phyloP scores from a whole-genome alignment of 2,329 filamentous ascomycete species.

The Sporothrix phasma region DNA sequence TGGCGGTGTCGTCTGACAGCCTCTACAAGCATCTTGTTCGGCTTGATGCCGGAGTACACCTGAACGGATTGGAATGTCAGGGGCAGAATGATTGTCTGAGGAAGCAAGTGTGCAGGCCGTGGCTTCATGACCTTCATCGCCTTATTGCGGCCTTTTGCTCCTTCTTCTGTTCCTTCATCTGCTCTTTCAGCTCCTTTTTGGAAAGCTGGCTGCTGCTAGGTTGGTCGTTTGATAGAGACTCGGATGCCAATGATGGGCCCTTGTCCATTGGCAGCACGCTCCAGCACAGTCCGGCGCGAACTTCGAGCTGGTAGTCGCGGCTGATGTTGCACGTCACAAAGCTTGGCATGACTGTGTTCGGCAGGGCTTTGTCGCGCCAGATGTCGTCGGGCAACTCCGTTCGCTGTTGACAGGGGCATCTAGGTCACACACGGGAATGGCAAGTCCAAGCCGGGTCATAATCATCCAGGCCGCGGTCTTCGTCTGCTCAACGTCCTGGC shows the following conservation, averaged over 20 bases:
- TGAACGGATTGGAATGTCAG: slow-evolving; percentile 64
- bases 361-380: slow-evolving; percentile 64
- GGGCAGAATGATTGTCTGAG: slow-evolving; percentile 70
- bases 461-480: slow-evolving; percentile 71
- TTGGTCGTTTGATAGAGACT: not conserved
- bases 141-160: slow-evolving; percentile 22
- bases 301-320: slow-evolving; percentile 72
- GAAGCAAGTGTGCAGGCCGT: slow-evolving; percentile 25
- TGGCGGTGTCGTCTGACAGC: slow-evolving; percentile 34
- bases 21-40: slow-evolving; percentile 65
- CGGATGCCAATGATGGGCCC: not conserved
- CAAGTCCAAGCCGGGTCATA: slow-evolving; percentile 59
- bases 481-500: slow-evolving; percentile 60
- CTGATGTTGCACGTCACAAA: slow-evolving; percentile 85
- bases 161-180: slow-evolving; percentile 10
- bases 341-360: slow-evolving; percentile 76
- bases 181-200: slow-evolving; percentile 1
- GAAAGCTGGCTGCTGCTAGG: not conserved
- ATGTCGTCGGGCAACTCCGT: slow-evolving; percentile 54
- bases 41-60: slow-evolving; percentile 79
- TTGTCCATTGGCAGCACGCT: slow-evolving; percentile 40
- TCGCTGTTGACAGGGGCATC: slow-evolving; percentile 53
- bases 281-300: slow-evolving; percentile 69
- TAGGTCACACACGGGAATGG: slow-evolving; percentile 56
- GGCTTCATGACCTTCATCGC: slow-evolving; percentile 28